Evolutionary conservation across 768 basidiomycete species (phyloP), one percentile per base, ranked within the genome.

Genomic region (Porpolomopsis calyptriformis): DNA sequence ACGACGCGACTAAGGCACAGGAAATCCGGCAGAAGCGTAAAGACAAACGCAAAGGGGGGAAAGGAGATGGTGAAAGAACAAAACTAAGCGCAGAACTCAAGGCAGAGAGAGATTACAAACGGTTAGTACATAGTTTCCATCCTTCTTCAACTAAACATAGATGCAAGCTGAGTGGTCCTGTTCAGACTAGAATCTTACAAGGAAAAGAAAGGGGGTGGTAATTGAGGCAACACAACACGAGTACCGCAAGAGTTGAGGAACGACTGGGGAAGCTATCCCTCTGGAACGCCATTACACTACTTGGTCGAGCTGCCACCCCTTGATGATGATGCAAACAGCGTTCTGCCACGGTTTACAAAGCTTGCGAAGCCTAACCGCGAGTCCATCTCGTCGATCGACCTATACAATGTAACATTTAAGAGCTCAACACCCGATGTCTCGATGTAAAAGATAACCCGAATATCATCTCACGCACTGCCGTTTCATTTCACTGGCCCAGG

Each of bases 401-500:
- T 86, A 53, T 29, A 31, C 49, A n/a, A 46, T 46, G 6, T 16
- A 31, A 46, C 35, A 46, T n/a, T 48, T n/a, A n/a, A n/a, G 47
- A 41, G 10, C 24, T 27, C 11, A 14, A 19, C 14, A 31, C 19
- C 31, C 38, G 47, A n/a, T 18, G 14, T 31, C 29, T 31, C 14
- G 7, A 31, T 7, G 29, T 31, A 31, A 7, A 7, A 31, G 7
- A 7, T 31, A 7, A 31, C 7, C 29, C 29, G 14, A 31, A 39
- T 26, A 31, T 46, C 40, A n/a, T 31, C 8, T n/a, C 36, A 18
- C 24, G 5, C 54, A 88, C 88, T 81, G 73, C 57, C 74, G 80
- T 54, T 74, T 75, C 88, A 91, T 91, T 64, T 93, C 88, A 54
- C 84, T 87, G 14, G 85, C 76, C 89, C 87, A 92, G 26, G 83